These are phyloP conservation scores for Selaginella moellendorffii DNA, from an alignment of 75 land plant species.

Conservation along the genomic window DNA sequence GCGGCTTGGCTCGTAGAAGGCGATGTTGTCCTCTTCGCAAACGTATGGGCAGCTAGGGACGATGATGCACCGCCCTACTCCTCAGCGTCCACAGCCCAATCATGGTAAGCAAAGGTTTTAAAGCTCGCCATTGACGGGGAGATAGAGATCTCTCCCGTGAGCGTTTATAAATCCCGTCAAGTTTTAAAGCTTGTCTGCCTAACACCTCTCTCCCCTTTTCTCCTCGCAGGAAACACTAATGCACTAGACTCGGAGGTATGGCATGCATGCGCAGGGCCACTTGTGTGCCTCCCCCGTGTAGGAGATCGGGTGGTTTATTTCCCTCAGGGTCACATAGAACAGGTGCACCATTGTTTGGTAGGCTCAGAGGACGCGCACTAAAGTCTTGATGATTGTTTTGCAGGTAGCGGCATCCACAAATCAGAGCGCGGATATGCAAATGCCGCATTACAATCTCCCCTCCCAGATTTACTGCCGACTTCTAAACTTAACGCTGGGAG, in stretches of 20 bases:
- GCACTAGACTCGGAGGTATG: conserved; percentile 62
- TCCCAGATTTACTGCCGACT: conserved; percentile 54
- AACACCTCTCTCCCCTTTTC: too few relatives aligned
- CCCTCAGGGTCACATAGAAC: conserved; percentile 78
- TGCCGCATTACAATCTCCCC: conserved; percentile 39
- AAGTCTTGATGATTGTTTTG: conserved; percentile 27
- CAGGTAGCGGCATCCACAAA: conserved; percentile 6
- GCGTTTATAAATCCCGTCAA: too few relatives aligned
- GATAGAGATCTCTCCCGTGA: too few relatives aligned
- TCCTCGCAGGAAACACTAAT: conserved; percentile 23
- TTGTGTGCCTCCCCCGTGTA: conserved; percentile 52
- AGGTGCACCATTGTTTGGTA: too few relatives aligned
- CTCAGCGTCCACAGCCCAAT: not conserved
- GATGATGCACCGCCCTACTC: not conserved
- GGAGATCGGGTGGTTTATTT: conserved; percentile 67
- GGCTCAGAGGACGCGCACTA: not conserved
- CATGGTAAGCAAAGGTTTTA: too few relatives aligned
- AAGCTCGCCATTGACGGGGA: too few relatives aligned
- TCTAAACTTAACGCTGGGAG: conserved; percentile 13
- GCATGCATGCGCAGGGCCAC: conserved; percentile 86
- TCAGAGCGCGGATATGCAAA: conserved; percentile 18
- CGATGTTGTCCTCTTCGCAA: not conserved
- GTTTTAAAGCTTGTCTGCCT: too few relatives aligned
- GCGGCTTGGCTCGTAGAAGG: too few relatives aligned
- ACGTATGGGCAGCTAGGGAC: not conserved